Base-by-base conservation (phyloP, 352 stramenopile species). In the Phytophthora vignae region DNA sequence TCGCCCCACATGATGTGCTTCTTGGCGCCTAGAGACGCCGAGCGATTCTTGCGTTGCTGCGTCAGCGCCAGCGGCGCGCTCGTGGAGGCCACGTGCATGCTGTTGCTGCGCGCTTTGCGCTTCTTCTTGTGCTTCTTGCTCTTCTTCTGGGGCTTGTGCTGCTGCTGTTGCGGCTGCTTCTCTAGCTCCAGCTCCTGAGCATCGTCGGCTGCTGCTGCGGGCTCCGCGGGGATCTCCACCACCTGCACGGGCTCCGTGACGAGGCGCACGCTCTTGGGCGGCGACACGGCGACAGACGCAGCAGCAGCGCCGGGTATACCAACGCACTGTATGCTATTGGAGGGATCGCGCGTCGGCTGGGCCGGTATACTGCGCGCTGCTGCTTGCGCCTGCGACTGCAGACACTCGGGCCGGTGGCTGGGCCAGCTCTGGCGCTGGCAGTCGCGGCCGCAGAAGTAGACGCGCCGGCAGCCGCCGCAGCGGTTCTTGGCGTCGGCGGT, bases 1-100 rank as follows among this genome's bases (percentile, higher is more conserved):
- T 81, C 70, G 15, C 90, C 90, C 90, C 90, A 96, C 59, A 90
- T 85, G 36, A 96, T 74, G 72, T 90, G 86, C 73, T 93, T 94
- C 21, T 81, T 78, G 50, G 65, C 78, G 21, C 78, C 81, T 8
- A 95, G 76, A 36, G 87, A 94, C 29, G 78, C 64, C 14, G 87
- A 94, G 40, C 87, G 84, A 54, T 84, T 83, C 71, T 92, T 93
- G 14, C 74, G 72, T 15, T 76, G 63, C 31, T 58, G 55, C 11
- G 50, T 12, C 66, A 82, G 66, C 40, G 66, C 62, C 12, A 68
- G 22, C 10, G 49, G 46, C 31, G 73, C 55, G 21, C 36, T 71
- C 10, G 64, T 85, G 21, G 76, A 65, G 1, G 80, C 64, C 48
- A 83, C 77, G 56, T 92, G 84, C 57, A 95, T 71, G 31, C 77